Conservation (phyloP, 164 flowering plant genomes). For the Litsea cubeba region DNA sequence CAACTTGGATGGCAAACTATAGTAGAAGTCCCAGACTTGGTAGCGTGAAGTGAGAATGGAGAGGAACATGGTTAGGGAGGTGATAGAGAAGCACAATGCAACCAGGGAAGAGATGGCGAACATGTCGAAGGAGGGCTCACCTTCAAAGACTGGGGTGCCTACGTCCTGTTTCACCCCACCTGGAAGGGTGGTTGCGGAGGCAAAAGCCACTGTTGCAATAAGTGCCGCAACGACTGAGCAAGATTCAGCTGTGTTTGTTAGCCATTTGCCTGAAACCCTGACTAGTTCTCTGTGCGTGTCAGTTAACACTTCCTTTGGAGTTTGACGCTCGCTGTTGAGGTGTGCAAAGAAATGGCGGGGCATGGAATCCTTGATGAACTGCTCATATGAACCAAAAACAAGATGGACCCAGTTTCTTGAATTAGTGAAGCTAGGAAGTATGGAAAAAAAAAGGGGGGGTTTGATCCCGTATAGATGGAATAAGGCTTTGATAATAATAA, state of each 20-base stretch:
- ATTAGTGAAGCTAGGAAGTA: background rate
- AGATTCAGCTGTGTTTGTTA: slow-evolving; percentile 22
- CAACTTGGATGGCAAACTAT: slow-evolving; percentile 11
- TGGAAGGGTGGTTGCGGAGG: slow-evolving; percentile 25
- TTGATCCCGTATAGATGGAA: background rate
- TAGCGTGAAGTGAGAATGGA: slow-evolving; percentile 22
- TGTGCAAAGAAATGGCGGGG: slow-evolving; percentile 11
- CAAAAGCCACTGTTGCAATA: slow-evolving; percentile 28
- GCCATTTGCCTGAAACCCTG: slow-evolving; percentile 19
- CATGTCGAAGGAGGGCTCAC: slow-evolving; percentile 12
- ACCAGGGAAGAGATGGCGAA: slow-evolving; percentile 23
- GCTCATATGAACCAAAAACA: background rate
- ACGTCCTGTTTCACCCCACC: slow-evolving; percentile 10
- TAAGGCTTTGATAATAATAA: no score
- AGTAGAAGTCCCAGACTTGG: slow-evolving; percentile 15
- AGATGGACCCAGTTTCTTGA: background rate
- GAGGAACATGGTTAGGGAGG: slow-evolving; percentile 20
- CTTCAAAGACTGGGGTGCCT: slow-evolving; percentile 15
- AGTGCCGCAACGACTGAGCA: slow-evolving; percentile 21
- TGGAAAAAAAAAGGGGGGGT: background rate
- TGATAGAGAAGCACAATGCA: slow-evolving; percentile 24
- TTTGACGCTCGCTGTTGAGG: slow-evolving; percentile 11
- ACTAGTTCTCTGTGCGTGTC: slow-evolving; percentile 15
- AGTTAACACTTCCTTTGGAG: slow-evolving; percentile 22
- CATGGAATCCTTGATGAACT: slow-evolving; percentile 19